Conservation (phyloP, 768 basidiomycete genomes). For the Pulveroboletus ravenelii region DNA sequence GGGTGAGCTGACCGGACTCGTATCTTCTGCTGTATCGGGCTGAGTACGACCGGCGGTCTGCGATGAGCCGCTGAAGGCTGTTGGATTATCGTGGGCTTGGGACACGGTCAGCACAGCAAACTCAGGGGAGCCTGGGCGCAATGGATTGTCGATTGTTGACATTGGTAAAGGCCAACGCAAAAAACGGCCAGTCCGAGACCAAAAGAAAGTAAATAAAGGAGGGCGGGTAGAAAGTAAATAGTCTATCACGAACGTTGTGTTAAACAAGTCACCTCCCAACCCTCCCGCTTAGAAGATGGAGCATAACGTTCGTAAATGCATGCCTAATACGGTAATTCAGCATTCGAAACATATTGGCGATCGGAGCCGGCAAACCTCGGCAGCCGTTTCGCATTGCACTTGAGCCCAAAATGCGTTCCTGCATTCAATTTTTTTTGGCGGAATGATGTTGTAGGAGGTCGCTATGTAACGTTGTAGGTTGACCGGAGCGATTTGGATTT, state of each 20-base stretch:
- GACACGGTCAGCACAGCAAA: slow-evolving; percentile 29
- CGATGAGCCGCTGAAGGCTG: background rate
- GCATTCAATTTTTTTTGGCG: too few relatives aligned
- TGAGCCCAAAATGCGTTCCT: too few relatives aligned
- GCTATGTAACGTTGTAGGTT: too few relatives aligned
- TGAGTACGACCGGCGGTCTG: background rate
- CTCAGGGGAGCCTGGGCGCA: slow-evolving; percentile 20
- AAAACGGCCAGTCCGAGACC: background rate
- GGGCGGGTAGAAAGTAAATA: slow-evolving; percentile 19
- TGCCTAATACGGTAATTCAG: slow-evolving; percentile 21
- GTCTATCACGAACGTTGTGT: background rate
- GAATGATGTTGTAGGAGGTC: too few relatives aligned
- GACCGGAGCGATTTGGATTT: too few relatives aligned
- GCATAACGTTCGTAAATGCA: slow-evolving; percentile 30
- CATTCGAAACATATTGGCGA: slow-evolving; percentile 1
- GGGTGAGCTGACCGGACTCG: slow-evolving; percentile 11
- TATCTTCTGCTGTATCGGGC: slow-evolving; percentile 1
- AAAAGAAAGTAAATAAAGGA: slow-evolving; percentile 2
- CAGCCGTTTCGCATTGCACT: too few relatives aligned
- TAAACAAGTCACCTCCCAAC: background rate
- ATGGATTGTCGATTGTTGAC: slow-evolving; percentile 6
- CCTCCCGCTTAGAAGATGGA: slow-evolving; percentile 16
- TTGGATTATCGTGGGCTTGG: slow-evolving; percentile 20
- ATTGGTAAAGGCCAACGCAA: slow-evolving; percentile 6
- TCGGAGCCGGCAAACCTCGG: background rate